Evolutionary conservation across 2,329 filamentous ascomycete species (phyloP), one percentile per base, ranked within the genome.

Genomic region (Aspergillus sp.): DNA sequence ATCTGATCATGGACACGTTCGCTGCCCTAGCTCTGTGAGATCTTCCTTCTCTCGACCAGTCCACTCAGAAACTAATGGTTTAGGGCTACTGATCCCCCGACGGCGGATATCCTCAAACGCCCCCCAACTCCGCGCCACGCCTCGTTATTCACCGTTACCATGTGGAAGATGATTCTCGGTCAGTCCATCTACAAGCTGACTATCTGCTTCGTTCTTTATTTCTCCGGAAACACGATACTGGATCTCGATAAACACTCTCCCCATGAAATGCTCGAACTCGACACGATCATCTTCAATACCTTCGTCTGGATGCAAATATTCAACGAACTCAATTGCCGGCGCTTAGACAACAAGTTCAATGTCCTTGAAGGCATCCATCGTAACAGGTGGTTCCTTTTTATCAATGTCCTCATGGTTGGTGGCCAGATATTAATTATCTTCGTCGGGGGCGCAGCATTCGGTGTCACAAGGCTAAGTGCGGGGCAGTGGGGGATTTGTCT

Each of bases 241-340:
- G 79, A 17, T 8, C 39, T 49, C 5, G 13, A 22, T 9, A 45
- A 24, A 3, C 79, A 8, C 85, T 88, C 64, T 72, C 81, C 13
- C 77, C 77, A 30, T 72, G 67, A 78, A 37, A 71, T 82, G 4
- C 69, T 65, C 11, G 81, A 89, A 66, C 81, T 96, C 58, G 80
- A 86, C 54, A 96, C 92, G 2, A 82, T 98, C 48, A 90, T 98
- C 9, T 98, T 98, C 83, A 98, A 98, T 79, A 95, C 91, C 0
- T 98, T 98, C 71, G 93, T 97, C 52, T 98, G 93, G 93, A 97
- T 98, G 93, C 93, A 98, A 69, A 96, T 98, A 67, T 98, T 98
- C 80, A 98, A 98, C 76, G 89, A 96, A 71, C 90, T 96, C 84
- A 98, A 98, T 80, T 96, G 96, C 77, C 91, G 93, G 57, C 91